phyloP scores from a whole-genome alignment of 176 grass and related monocot genomes.

The Avena sativa region DNA sequence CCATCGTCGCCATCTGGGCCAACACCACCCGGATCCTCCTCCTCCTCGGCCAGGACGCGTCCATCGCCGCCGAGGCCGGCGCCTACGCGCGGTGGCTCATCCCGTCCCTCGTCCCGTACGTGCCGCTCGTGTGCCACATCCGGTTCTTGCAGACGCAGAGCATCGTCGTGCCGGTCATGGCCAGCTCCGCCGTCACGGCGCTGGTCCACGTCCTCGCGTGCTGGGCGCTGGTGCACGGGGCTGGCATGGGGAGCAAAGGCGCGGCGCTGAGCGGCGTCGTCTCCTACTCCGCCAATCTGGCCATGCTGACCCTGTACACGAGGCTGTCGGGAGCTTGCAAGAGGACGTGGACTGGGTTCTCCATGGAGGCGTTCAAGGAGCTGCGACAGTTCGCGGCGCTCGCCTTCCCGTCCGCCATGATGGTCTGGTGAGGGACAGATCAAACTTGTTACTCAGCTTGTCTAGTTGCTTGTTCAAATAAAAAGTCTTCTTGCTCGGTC shows the following conservation, averaged over 20 bases:
- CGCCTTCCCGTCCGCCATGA: not conserved
- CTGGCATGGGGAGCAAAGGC: not conserved
- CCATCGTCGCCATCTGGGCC: not conserved
- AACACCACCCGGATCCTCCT: not conserved
- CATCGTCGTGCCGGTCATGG: conserved; percentile 16
- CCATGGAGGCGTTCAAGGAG: not conserved
- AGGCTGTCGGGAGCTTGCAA: not conserved
- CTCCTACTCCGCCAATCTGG: no score
- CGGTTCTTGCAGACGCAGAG: conserved; percentile 14
- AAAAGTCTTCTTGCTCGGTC: no score
- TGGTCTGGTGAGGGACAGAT: no score
- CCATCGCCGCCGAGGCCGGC: conserved; percentile 47
- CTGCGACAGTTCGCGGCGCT: not conserved
- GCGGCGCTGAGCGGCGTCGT: no score
- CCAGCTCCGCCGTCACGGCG: not conserved
- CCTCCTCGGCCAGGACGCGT: not conserved
- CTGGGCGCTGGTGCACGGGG: conserved; percentile 4
- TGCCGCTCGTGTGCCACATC: conserved; percentile 51
- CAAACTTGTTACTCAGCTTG: no score
- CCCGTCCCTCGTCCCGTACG: conserved; percentile 64
- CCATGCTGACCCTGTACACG: no score
- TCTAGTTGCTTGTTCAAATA: no score
- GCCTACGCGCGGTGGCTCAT: conserved; percentile 62
- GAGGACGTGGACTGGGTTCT: not conserved
- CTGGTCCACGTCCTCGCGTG: not conserved